Evolutionary conservation across 2,329 filamentous ascomycete genomes (phyloP).

Genomic region (Macrophomina pseudophaseolina): DNA sequence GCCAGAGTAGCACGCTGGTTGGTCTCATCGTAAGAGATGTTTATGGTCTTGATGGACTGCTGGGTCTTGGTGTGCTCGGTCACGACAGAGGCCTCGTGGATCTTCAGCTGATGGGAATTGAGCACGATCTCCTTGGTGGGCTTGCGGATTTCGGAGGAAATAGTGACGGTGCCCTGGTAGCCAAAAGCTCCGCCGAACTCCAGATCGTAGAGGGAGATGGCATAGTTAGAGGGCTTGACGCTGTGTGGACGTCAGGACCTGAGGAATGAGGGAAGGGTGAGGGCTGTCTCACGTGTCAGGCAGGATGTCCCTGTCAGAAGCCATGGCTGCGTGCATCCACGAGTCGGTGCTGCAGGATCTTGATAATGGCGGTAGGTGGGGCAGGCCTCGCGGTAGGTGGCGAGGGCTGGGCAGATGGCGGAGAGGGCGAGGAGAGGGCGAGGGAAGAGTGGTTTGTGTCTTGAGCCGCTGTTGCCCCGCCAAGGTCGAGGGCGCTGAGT

Average conservation of each 20-base stretch:
- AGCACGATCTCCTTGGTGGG: constrained; percentile 77
- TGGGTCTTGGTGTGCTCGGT: constrained; percentile 63
- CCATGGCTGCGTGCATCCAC: constrained; percentile 40
- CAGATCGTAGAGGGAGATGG: constrained; percentile 78
- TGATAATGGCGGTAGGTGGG: neutral
- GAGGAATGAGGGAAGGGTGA: neutral
- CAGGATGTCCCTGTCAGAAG: constrained; percentile 53
- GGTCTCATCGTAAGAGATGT: constrained; percentile 80
- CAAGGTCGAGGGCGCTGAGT: constrained; percentile 14
- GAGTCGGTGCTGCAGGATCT: constrained; percentile 24
- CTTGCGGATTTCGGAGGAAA: constrained; percentile 74
- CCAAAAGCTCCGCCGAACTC: constrained; percentile 74
- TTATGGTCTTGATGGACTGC: constrained; percentile 64
- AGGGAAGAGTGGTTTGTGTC: neutral
- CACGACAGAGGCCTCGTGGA: constrained; percentile 69
- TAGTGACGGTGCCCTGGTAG: constrained; percentile 85
- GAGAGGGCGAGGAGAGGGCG: neutral
- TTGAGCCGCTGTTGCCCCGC: constrained; percentile 23
- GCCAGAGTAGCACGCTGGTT: constrained; percentile 81
- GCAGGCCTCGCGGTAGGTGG: constrained; percentile 1
- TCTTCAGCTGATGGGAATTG: constrained; percentile 83
- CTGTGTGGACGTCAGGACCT: constrained; percentile 45
- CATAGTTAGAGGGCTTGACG: constrained; percentile 86
- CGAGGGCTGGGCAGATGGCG: constrained; percentile 2
- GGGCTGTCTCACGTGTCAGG: constrained; percentile 47